These are phyloP conservation scores for Xerocomus potaroensis DNA, from an alignment of 768 basidiomycete species.

Conservation along the genomic window DNA sequence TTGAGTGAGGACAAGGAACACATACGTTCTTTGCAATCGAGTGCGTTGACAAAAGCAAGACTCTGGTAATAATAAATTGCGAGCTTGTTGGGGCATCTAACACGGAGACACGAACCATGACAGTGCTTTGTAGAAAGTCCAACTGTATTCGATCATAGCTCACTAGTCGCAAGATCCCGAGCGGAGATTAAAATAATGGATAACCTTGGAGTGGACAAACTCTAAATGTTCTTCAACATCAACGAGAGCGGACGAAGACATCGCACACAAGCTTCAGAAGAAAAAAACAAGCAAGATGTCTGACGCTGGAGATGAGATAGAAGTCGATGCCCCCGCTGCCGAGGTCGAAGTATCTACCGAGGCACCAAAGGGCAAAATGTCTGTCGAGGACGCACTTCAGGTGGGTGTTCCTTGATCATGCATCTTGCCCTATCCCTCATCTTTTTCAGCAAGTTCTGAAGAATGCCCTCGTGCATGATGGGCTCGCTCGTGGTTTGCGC, in stretches of 20 bases:
- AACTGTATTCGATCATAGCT: too few species aligned
- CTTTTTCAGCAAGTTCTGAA: conserved; percentile 91
- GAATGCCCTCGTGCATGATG: conserved; percentile 97
- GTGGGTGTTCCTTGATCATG: conserved; percentile 37
- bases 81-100: not conserved
- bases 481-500: conserved; percentile 95
- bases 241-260: conserved; percentile 97
- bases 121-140: not conserved
- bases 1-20: conserved; percentile 8
- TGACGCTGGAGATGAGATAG: conserved; percentile 97
- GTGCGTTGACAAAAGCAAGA: conserved; percentile 67
- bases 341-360: conserved; percentile 82
- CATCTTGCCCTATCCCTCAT: not conserved
- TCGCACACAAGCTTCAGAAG: conserved; percentile 33
- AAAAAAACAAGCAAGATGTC: conserved; percentile 60
- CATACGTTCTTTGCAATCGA: conserved; percentile 76
- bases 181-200: conserved; percentile 48
- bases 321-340: conserved; percentile 59
- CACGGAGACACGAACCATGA: conserved; percentile 28
- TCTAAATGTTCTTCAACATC: conserved; percentile 66
- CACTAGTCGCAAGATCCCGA: conserved; percentile 41
- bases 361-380: conserved; percentile 92
- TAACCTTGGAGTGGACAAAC: conserved; percentile 38
- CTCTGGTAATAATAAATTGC: conserved; percentile 42
- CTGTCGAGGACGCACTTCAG: conserved; percentile 93